Evolutionary conservation across 2,329 filamentous ascomycete species (phyloP).

Genomic region (Xylaria sp.): DNA sequence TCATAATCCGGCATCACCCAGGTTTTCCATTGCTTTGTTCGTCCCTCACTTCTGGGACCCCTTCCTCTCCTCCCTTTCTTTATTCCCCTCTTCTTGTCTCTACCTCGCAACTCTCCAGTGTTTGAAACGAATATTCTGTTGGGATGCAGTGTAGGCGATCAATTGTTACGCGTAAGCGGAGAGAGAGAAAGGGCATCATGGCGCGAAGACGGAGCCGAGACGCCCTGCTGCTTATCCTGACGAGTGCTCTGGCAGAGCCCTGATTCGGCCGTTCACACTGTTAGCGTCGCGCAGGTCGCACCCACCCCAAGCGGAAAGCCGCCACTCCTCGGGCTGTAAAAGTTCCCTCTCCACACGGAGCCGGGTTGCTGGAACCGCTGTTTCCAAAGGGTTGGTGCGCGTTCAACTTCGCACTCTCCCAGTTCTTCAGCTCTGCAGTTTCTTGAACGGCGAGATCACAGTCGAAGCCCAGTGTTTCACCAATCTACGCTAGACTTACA

Average conservation of each 20-base stretch:
- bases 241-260: not conserved
- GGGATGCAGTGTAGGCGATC: not conserved
- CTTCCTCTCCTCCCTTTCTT: not conserved
- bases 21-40: not conserved
- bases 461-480: not conserved
- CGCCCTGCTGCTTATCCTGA: constrained; percentile 5
- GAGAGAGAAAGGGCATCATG: constrained; percentile 3
- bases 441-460: not conserved
- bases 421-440: not conserved
- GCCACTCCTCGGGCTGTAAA: constrained; percentile 4
- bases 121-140: not conserved
- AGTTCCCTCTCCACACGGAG: constrained; percentile 20
- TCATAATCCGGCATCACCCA: not conserved
- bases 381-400: constrained; percentile 21
- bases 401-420: constrained; percentile 2
- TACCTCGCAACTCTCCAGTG: not conserved
- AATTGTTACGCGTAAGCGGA: constrained; percentile 11
- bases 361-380: constrained; percentile 21
- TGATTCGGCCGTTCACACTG: not conserved
- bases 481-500: not conserved
- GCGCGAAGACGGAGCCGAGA: constrained; percentile 4
- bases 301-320: constrained; percentile 1
- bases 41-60: not conserved
- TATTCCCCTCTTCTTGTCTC: not conserved
- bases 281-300: not conserved